A percentile compares a stretch with the other conserved stretches of the same genome.
Evolutionary conservation across 306 rosid species (phyloP).

Genomic region (Cicer yamashitae): DNA sequence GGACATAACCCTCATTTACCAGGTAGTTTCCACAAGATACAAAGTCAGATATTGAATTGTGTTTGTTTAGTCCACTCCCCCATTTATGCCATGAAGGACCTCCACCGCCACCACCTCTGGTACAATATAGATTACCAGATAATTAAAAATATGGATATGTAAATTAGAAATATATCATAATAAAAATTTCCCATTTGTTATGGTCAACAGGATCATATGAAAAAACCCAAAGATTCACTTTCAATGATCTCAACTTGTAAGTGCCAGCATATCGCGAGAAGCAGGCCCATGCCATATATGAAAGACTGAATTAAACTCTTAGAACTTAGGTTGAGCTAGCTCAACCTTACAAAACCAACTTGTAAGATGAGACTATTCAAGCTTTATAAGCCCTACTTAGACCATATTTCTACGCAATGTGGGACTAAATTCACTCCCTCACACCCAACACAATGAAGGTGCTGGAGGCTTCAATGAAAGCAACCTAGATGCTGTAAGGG

Average conservation of each 20-base stretch:
- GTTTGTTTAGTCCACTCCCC: constrained; percentile 72
- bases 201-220: background rate
- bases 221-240: constrained; percentile 22
- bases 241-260: constrained; percentile 20
- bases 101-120: constrained; percentile 85
- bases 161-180: constrained; percentile 30
- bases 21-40: constrained; percentile 80
- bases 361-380: too few relatives aligned
- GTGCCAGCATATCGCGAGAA: constrained; percentile 8
- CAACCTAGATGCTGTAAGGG: too few relatives aligned
- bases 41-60: constrained; percentile 76
- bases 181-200: constrained; percentile 32
- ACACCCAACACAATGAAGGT: too few relatives aligned
- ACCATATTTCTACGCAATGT: too few relatives aligned
- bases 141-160: constrained; percentile 16
- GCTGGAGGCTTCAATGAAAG: too few relatives aligned
- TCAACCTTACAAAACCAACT: too few relatives aligned
- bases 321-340: too few relatives aligned
- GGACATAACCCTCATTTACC: constrained; percentile 67
- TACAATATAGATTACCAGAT: constrained; percentile 37
- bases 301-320: too few relatives aligned
- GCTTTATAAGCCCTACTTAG: too few relatives aligned
- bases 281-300: background rate
- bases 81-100: constrained; percentile 79
- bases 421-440: too few relatives aligned